These are phyloP conservation scores for Cephaloascus albidus DNA, from an alignment of 805 yeast genomes.

Conservation along the genomic window DNA sequence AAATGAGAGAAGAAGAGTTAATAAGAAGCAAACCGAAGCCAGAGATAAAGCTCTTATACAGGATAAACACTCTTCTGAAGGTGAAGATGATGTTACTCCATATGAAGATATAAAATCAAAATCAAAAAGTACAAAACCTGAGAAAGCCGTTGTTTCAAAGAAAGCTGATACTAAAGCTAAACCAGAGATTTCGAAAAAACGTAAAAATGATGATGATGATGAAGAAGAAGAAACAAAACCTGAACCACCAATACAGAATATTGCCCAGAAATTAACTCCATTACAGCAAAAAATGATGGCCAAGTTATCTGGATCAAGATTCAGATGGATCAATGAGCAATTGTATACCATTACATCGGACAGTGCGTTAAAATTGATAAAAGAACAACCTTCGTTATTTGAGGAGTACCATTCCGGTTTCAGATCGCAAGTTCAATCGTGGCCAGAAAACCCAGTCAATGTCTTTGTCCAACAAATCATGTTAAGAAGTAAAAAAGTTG, in stretches of 20 bases:
- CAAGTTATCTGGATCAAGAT: constrained; percentile 88
- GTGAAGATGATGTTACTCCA: constrained; percentile 4
- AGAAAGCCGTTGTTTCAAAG: background rate
- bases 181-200: background rate
- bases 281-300: constrained; percentile 93
- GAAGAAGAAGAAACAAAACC: background rate
- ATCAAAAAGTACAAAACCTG: constrained; percentile 1
- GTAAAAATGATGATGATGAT: constrained; percentile 1
- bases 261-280: no score
- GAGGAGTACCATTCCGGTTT: constrained; percentile 96
- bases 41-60: constrained; percentile 8
- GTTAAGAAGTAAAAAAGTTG: constrained; percentile 48
- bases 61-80: background rate
- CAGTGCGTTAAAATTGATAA: constrained; percentile 63
- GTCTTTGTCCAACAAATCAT: constrained; percentile 70
- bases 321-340: constrained; percentile 97
- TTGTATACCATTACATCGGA: constrained; percentile 81
- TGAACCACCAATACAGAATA: constrained; percentile 20
- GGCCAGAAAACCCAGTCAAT: constrained; percentile 99
- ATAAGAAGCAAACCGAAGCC: constrained; percentile 2
- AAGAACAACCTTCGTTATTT: constrained; percentile 78
- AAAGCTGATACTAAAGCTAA: background rate
- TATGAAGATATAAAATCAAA: constrained; percentile 3
- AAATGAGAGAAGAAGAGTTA: constrained; percentile 1
- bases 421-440: constrained; percentile 85